Conservation (phyloP, 371 early-diverging fungal genomes). For the Mucor plumbeus region DNA sequence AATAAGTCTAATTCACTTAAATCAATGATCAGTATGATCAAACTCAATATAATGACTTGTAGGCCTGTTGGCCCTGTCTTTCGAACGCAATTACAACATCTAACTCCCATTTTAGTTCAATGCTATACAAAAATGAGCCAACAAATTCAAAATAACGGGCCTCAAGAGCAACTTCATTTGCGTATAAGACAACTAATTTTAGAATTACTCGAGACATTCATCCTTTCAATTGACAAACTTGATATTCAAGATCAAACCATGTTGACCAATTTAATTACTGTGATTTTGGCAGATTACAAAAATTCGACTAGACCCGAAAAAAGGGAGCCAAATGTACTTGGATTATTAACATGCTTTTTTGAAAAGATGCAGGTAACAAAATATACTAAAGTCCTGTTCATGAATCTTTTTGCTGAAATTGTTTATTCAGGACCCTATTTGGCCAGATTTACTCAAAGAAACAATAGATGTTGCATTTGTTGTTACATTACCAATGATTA, state of each 20-base stretch:
- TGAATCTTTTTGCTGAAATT: not conserved
- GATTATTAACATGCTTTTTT: conserved; percentile 79
- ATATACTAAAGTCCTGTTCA: not conserved
- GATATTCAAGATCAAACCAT: conserved; percentile 64
- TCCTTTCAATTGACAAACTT: conserved; percentile 74
- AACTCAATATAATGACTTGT: conserved; percentile 88
- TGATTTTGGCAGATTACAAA: conserved; percentile 82
- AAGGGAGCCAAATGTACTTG: conserved; percentile 88
- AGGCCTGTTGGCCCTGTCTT: conserved; percentile 68
- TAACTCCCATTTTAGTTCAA: not conserved
- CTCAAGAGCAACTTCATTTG: not conserved
- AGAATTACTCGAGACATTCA: conserved; percentile 79
- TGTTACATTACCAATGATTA: conserved; percentile 92
- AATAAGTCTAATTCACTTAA: not conserved
- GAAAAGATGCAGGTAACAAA: conserved; percentile 65
- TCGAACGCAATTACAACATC: conserved; percentile 16
- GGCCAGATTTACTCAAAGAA: conserved; percentile 37
- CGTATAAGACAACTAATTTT: conserved; percentile 59
- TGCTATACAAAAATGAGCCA: conserved; percentile 18
- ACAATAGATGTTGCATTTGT: conserved; percentile 85
- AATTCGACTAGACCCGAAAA: conserved; percentile 68
- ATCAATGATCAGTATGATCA: conserved; percentile 46
- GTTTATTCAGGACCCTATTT: conserved; percentile 12
- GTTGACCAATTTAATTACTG: conserved; percentile 82
- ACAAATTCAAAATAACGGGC: not conserved